phyloP scores from a whole-genome alignment of 495 filamentous ascomycete species.

The Hyaloscypha finlandica region DNA sequence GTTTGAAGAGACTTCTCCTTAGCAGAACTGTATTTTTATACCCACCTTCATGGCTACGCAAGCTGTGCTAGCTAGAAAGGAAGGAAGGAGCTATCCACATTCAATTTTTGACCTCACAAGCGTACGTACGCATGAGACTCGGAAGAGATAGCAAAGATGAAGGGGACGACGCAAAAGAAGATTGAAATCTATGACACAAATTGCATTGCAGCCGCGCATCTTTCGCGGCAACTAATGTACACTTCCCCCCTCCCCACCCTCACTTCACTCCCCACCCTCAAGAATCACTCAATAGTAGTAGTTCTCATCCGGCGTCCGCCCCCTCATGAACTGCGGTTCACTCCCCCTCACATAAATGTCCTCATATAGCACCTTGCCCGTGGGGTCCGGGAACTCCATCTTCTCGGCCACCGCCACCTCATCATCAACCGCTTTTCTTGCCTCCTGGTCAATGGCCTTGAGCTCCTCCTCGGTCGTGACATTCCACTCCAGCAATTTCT shows the following conservation, averaged over 20 bases:
- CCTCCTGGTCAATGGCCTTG: constrained; percentile 92
- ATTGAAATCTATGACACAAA: background rate
- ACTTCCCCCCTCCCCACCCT: background rate
- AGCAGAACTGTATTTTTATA: too few relatives aligned
- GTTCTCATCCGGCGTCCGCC: constrained; percentile 88
- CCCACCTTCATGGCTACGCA: too few relatives aligned
- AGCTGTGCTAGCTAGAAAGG: too few relatives aligned
- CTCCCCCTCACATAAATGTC: constrained; percentile 93
- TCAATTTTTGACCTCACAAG: too few relatives aligned
- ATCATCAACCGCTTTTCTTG: constrained; percentile 77
- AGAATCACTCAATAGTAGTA: constrained; percentile 68
- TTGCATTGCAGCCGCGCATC: too few relatives aligned
- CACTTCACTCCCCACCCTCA: background rate
- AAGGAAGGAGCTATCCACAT: too few relatives aligned
- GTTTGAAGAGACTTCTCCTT: too few relatives aligned
- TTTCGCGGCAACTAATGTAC: background rate
- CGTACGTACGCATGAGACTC: too few relatives aligned
- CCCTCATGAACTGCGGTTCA: constrained; percentile 89
- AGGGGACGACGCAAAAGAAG: background rate
- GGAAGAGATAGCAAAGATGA: too few relatives aligned
- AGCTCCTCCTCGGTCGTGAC: constrained; percentile 95
- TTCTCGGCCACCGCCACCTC: constrained; percentile 90
- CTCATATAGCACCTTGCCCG: constrained; percentile 81
- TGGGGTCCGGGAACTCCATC: constrained; percentile 78
- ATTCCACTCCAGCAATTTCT: constrained; percentile 94